Percentiles rank a stretch among this genome's conserved stretches.
These are phyloP conservation scores for Salix udensis DNA, from an alignment of 345 rosid genomes.

Conservation along the genomic window DNA sequence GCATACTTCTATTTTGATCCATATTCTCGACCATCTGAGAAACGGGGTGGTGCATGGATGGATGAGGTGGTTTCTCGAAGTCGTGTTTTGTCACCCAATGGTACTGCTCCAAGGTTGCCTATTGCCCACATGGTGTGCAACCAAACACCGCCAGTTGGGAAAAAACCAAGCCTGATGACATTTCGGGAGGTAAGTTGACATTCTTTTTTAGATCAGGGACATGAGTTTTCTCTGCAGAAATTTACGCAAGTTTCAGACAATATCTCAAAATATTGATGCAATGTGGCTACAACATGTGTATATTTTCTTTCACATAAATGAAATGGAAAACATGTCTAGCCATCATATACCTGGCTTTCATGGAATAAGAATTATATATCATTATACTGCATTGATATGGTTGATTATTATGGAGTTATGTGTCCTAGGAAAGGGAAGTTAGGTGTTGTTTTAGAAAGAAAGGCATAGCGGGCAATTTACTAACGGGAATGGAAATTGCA, in stretches of 20 bases:
- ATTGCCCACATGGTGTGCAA: constrained; percentile 96
- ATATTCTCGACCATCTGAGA: constrained; percentile 91
- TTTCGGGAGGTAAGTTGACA: constrained; percentile 69
- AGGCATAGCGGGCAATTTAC: neutral
- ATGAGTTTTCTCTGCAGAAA: neutral
- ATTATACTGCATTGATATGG: neutral
- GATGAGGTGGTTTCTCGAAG: constrained; percentile 79
- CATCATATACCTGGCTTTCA: neutral
- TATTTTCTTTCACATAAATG: neutral
- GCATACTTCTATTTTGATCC: constrained; percentile 98
- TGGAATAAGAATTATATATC: neutral
- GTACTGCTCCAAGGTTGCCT: constrained; percentile 52
- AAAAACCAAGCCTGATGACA: constrained; percentile 92
- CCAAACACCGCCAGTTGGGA: constrained; percentile 90
- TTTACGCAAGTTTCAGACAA: neutral
- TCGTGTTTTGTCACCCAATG: constrained; percentile 57
- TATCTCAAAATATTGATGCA: neutral
- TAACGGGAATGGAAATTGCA: neutral
- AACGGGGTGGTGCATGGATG: constrained; percentile 92
- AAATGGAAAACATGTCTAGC: neutral
- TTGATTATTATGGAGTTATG: neutral
- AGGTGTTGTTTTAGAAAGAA: neutral
- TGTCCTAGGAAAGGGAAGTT: neutral
- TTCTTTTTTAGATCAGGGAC: neutral
- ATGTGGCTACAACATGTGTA: neutral